Evolutionary conservation across 2,329 filamentous ascomycete species (phyloP), one percentile per base, ranked within the genome.

Genomic region (Sporothrix sp.): DNA sequence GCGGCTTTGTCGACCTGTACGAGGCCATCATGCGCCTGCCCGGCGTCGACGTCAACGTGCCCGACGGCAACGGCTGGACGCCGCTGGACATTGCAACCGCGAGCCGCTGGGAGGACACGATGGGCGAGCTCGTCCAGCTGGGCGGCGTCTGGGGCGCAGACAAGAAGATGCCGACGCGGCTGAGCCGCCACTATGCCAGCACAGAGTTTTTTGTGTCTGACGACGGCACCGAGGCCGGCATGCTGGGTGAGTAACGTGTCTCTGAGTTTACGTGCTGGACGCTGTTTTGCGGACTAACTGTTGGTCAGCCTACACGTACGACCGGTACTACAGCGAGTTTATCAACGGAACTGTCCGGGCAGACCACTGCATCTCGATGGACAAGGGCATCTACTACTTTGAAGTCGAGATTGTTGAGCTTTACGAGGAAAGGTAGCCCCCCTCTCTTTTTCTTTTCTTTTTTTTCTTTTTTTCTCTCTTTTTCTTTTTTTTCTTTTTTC

Each of bases 331-430:
- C n/a, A 16, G 4, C 21, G 11, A 13, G 3, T 21, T 10, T 16
- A 16, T 38, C 11, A 49, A 13, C 9, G 45, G 28, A 1, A 33
- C 45, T 5, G 38, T 39, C 13, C 51, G 51, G 1, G 32, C 45
- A 1, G 39, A 52, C 33, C 33, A 45, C 21, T 32, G 44, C 33
- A 38, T 52, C 2, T 37, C 45, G n/a, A 10, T 16, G 18, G 38
- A 33, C 28, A 16, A 32, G 9, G 51, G 46, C 18, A 39, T 52
- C 21, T 52, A 49, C 20, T 52, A 52, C 33, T 52, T 38, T 28
- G 51, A 52, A 33, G 51, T 52, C 8, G 51, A 52, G 13, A 38
- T 52, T 20, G 11, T 49, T 11, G 25, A 48, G 10, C 33, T 46
- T 7, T 5, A 8, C 3, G 3, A 20, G 4, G 16, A 14, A 14